Conservation (phyloP, 306 rosid species). For the Echinosophora koreensis region DNA sequence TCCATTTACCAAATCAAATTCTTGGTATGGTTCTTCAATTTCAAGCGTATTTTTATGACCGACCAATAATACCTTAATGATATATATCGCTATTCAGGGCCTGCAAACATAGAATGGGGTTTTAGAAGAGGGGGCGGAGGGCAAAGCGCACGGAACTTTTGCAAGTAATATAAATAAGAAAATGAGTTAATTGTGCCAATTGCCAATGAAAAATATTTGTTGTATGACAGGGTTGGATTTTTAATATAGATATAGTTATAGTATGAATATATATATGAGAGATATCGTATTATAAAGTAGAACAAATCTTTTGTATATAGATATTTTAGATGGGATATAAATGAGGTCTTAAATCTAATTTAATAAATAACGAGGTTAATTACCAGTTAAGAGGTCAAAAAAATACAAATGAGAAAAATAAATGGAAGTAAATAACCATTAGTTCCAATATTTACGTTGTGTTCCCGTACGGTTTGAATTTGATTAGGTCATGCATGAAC, state of each 20-base stretch:
- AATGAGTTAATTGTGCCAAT: neutral
- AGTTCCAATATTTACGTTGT: neutral
- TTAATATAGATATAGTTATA: too few relatives aligned
- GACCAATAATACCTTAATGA: neutral
- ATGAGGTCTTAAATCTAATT: too few relatives aligned
- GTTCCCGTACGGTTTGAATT: neutral
- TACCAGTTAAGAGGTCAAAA: neutral
- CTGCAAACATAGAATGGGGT: neutral
- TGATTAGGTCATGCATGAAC: slow-evolving; percentile 13
- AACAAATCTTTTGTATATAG: too few relatives aligned
- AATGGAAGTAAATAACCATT: neutral
- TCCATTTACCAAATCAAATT: neutral
- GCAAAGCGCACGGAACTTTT: neutral
- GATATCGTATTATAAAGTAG: too few relatives aligned
- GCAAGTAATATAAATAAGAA: neutral
- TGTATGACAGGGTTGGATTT: too few relatives aligned
- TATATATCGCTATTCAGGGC: neutral
- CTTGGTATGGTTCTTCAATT: neutral
- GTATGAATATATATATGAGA: too few relatives aligned
- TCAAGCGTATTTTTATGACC: slow-evolving; percentile 42
- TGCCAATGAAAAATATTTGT: neutral
- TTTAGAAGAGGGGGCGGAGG: neutral
- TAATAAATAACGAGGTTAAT: too few relatives aligned
- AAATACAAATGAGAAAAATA: neutral
- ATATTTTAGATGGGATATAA: too few relatives aligned